Evolutionary conservation across 2,329 filamentous ascomycete genomes (phyloP).

Genomic region (Tolypocladium nubicola): DNA sequence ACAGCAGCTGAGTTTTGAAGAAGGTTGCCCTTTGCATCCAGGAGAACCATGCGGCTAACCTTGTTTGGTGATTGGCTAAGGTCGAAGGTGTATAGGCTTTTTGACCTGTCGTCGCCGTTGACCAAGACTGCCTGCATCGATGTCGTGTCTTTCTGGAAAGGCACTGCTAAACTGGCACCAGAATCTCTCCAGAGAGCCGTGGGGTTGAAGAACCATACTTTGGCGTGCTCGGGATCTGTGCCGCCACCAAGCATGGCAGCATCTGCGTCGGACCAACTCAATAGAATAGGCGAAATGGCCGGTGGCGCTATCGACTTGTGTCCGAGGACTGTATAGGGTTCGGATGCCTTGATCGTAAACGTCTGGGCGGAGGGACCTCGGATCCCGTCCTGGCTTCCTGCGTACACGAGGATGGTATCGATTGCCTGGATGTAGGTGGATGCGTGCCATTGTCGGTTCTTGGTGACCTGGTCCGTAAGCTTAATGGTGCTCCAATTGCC

Average conservation of each 20-base stretch:
- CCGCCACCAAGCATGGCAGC: conserved; percentile 67
- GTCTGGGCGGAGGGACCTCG: conserved; percentile 56
- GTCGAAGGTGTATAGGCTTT: conserved; percentile 70
- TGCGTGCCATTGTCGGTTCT: conserved; percentile 64
- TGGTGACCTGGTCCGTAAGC: conserved; percentile 38
- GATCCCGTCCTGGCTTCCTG: conserved; percentile 56
- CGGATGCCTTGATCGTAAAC: conserved; percentile 57
- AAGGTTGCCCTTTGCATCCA: conserved; percentile 47
- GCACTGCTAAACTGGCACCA: conserved; percentile 49
- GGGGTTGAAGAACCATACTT: conserved; percentile 63
- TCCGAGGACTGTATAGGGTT: conserved; percentile 53
- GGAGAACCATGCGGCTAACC: conserved; percentile 59
- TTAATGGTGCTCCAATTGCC: conserved; percentile 40
- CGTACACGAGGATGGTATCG: conserved; percentile 69
- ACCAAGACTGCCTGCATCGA: conserved; percentile 53
- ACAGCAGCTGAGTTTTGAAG: conserved; percentile 36
- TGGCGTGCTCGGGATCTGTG: conserved; percentile 35
- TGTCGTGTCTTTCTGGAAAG: conserved; percentile 42
- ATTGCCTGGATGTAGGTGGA: conserved; percentile 62
- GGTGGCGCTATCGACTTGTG: conserved; percentile 51
- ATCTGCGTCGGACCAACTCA: conserved; percentile 62
- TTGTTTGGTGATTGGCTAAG: conserved; percentile 62
- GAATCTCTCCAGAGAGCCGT: conserved; percentile 55
- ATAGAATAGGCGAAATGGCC: conserved; percentile 57
- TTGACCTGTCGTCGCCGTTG: conserved; percentile 65